Conservation (phyloP, 1,284 basidiomycete species). For the Rhodotorula sp. region DNA sequence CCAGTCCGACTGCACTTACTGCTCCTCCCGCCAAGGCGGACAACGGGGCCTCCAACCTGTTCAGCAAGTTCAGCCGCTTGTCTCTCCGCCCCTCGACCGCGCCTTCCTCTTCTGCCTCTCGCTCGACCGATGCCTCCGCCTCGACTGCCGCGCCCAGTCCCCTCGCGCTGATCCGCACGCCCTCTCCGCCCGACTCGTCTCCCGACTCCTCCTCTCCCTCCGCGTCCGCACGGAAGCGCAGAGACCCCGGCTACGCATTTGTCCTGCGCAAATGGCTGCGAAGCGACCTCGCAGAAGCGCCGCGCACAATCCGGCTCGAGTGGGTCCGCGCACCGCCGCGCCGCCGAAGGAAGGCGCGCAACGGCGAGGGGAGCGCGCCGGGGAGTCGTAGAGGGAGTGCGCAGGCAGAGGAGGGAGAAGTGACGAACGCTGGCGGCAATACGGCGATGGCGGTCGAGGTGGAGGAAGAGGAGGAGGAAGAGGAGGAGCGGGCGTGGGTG, state of each 20-base stretch:
- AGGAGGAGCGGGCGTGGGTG: constrained; percentile 92
- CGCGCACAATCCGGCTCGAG: constrained; percentile 2
- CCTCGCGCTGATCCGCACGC: constrained; percentile 22
- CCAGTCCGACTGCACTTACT: constrained; percentile 1
- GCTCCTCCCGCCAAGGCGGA: constrained; percentile 1
- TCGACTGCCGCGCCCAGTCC: background rate
- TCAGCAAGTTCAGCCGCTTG: constrained; percentile 41
- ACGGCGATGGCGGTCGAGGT: constrained; percentile 33
- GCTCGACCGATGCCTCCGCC: background rate
- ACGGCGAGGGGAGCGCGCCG: background rate
- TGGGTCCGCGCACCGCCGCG: constrained; percentile 1
- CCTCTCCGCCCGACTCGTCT: constrained; percentile 2
- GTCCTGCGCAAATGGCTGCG: constrained; percentile 14
- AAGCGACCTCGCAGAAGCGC: constrained; percentile 1
- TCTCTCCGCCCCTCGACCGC: constrained; percentile 16
- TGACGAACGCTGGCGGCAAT: background rate
- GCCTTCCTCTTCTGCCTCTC: background rate
- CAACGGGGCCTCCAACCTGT: constrained; percentile 6
- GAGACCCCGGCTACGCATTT: constrained; percentile 66
- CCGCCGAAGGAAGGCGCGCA: background rate
- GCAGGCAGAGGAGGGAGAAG: background rate
- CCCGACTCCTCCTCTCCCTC: background rate
- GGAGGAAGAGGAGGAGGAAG: constrained; percentile 80
- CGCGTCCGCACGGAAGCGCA: background rate
- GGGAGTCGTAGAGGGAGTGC: background rate